phyloP scores from a whole-genome alignment of 768 basidiomycete genomes.

The Vararia minispora region DNA sequence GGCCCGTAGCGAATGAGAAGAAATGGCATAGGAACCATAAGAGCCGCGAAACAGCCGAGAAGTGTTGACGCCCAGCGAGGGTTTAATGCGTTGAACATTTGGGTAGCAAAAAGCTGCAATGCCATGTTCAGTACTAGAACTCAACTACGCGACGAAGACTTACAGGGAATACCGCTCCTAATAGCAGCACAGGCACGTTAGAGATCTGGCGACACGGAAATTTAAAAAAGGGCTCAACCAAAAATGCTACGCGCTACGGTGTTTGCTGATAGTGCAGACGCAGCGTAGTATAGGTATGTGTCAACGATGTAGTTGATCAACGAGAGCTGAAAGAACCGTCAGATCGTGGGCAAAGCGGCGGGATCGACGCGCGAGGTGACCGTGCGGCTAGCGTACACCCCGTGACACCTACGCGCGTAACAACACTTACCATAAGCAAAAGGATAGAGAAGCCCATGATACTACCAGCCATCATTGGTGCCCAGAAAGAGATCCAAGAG shows the following conservation, averaged over 20 bases:
- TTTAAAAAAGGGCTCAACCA: constrained; percentile 40
- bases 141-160: not conserved
- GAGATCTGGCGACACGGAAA: not conserved
- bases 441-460: constrained; percentile 42
- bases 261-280: constrained; percentile 43
- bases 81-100: constrained; percentile 40
- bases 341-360: not conserved
- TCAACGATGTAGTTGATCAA: constrained; percentile 55
- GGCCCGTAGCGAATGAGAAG: constrained; percentile 16
- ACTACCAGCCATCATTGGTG: constrained; percentile 38
- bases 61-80: constrained; percentile 51
- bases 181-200: not conserved
- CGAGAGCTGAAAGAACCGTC: constrained; percentile 26
- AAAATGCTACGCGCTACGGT: constrained; percentile 43
- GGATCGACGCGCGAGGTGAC: too few relatives aligned
- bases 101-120: constrained; percentile 34
- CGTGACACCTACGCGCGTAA: too few relatives aligned
- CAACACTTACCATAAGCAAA: constrained; percentile 39
- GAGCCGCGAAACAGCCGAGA: constrained; percentile 38
- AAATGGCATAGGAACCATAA: constrained; percentile 32
- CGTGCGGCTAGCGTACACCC: too few relatives aligned
- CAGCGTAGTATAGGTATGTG: constrained; percentile 41
- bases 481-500: constrained; percentile 40
- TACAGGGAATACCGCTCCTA: constrained; percentile 19
- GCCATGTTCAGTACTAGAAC: too few relatives aligned